Base-by-base conservation (phyloP, 495 filamentous ascomycete genomes). In the Penicillium paxilli region DNA sequence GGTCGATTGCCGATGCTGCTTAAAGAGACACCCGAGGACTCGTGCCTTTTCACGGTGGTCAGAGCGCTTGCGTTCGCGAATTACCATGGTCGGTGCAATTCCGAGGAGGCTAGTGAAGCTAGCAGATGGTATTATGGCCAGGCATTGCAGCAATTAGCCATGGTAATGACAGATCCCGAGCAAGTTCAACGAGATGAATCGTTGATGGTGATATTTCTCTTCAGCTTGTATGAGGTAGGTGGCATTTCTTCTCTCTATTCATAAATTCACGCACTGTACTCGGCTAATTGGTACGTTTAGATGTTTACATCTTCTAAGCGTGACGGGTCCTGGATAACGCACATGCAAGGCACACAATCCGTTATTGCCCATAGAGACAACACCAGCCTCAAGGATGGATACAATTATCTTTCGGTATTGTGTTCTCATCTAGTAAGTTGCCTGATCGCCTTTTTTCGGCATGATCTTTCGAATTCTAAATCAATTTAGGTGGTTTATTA, bases 211-310 rank as follows among this genome's bases (percentile, higher is more conserved):
- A 51, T 59, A 23, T 59, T 54, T 20, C 47, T 51, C 4, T 44
- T 59, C 24, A 30, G 57, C 14, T 32, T 59, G 28, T 59, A 59
- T 40, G 57, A 59, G 44, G 57, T 59, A 11, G 6, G 51, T 51
- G 17, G 9, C n/a, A n/a, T n/a, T n/a, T n/a, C n/a, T n/a, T n/a
- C n/a, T n/a, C n/a, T n/a, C n/a, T n/a, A n/a, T n/a, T n/a, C n/a
- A n/a, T n/a, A n/a, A n/a, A n/a, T n/a, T n/a, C n/a, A n/a, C n/a
- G n/a, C n/a, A n/a, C n/a, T n/a, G n/a, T n/a, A n/a, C n/a, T n/a
- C n/a, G n/a, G n/a, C n/a, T n/a, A n/a, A n/a, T n/a, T n/a, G n/a
- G n/a, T 4, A 1, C 16, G 2, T 42, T 1, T 14, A 59, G 57
- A 51, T 55, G 33, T 47, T 59, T 2, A 48, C 57, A 10, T 59